Percentiles rank a stretch among this genome's conserved stretches.
Evolutionary conservation across 2,329 filamentous ascomycete genomes (phyloP).

Genomic region (Clarireedia sp.): DNA sequence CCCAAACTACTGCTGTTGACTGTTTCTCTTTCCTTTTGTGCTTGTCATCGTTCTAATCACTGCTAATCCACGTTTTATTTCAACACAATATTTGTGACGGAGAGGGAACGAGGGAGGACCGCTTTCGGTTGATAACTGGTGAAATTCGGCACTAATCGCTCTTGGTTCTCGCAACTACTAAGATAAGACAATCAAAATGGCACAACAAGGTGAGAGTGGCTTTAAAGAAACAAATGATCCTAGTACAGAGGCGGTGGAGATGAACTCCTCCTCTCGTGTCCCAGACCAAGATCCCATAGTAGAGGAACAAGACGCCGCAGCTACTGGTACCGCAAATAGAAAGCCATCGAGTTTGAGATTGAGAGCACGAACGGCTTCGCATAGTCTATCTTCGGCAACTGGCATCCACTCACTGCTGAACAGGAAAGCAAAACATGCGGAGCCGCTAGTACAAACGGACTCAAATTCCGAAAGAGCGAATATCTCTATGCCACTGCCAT

Average conservation of each 20-base stretch:
- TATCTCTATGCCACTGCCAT: slow-evolving; percentile 60
- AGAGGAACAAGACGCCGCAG: neutral
- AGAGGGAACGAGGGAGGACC: too few relatives aligned
- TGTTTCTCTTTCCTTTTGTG: too few relatives aligned
- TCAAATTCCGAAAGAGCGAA: slow-evolving; percentile 51
- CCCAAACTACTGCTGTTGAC: too few relatives aligned
- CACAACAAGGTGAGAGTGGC: slow-evolving; percentile 9
- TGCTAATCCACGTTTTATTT: too few relatives aligned
- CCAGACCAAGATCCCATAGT: slow-evolving; percentile 1
- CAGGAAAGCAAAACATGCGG: slow-evolving; percentile 51
- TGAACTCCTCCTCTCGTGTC: slow-evolving; percentile 10
- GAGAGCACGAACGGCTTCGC: slow-evolving; percentile 20
- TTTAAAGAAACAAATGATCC: slow-evolving; percentile 19
- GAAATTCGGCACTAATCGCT: neutral
- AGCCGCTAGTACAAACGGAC: slow-evolving; percentile 47
- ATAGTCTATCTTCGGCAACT: slow-evolving; percentile 39
- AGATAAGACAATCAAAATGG: neutral
- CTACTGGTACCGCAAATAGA: neutral
- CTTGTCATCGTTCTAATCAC: too few relatives aligned
- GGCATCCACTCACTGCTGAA: slow-evolving; percentile 27
- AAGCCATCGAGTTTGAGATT: neutral
- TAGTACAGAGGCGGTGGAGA: slow-evolving; percentile 12
- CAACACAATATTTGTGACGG: too few relatives aligned
- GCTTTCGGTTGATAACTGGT: too few relatives aligned
- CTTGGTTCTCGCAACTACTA: neutral